Conservation (phyloP, 176 grass and related monocot genomes). For the Juncus inflexus region DNA sequence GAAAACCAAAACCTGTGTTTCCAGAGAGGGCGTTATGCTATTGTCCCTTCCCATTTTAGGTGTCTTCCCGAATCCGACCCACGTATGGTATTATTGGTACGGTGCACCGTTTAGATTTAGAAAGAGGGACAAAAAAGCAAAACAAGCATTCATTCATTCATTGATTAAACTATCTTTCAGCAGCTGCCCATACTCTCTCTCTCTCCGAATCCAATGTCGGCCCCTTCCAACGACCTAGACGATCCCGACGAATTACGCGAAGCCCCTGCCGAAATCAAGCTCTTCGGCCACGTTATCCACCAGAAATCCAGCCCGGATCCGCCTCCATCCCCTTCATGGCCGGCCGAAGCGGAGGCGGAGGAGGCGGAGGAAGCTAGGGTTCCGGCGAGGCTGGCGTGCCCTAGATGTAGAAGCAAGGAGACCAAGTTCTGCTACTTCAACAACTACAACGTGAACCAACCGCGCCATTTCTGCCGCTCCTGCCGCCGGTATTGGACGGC, state of each 20-base stretch:
- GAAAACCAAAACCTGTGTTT: too few relatives aligned
- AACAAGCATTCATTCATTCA: constrained; percentile 4
- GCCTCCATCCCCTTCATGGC: neutral
- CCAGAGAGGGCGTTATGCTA: too few relatives aligned
- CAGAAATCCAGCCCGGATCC: neutral
- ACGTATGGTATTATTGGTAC: too few relatives aligned
- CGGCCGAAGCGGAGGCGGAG: neutral
- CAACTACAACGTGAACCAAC: constrained; percentile 99
- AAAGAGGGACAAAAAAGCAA: neutral
- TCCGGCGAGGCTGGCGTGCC: constrained; percentile 54
- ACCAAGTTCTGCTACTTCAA: constrained; percentile 99
- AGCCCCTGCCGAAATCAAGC: constrained; percentile 57
- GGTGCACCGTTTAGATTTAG: neutral
- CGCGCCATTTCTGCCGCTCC: constrained; percentile 90
- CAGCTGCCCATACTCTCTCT: neutral
- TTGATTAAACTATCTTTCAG: neutral
- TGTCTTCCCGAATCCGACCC: too few relatives aligned
- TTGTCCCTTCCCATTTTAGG: too few relatives aligned
- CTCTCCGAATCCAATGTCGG: constrained; percentile 7
- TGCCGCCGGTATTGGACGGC: constrained; percentile 98
- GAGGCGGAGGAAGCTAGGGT: constrained; percentile 18
- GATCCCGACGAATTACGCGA: constrained; percentile 25
- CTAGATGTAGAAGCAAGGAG: constrained; percentile 82
- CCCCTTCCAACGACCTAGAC: constrained; percentile 1
- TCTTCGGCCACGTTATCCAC: constrained; percentile 85